phyloP scores from a whole-genome alignment of 768 basidiomycete genomes.

The Galerina sulciceps region DNA sequence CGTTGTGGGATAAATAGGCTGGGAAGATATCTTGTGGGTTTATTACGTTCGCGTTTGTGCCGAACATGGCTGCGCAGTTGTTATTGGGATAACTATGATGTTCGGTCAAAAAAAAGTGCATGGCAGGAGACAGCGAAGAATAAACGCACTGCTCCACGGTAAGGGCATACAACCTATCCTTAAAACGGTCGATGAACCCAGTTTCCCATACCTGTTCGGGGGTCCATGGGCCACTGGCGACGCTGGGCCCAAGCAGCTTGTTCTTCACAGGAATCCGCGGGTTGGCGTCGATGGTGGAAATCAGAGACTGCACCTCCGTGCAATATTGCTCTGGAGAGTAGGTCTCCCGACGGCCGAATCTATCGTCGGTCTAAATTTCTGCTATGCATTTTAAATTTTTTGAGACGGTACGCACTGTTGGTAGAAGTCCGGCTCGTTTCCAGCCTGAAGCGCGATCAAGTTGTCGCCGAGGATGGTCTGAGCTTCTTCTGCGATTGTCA shows the following conservation, averaged over 20 bases:
- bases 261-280: conserved; percentile 23
- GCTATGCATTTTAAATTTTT: neutral
- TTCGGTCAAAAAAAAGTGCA: neutral
- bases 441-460: conserved; percentile 67
- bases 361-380: conserved; percentile 23
- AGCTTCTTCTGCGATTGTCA: conserved; percentile 57
- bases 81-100: conserved; percentile 43
- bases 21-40: conserved; percentile 55
- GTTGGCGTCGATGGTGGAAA: conserved; percentile 18
- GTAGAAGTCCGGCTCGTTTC: conserved; percentile 82
- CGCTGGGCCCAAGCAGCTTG: conserved; percentile 61
- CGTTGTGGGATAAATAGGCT: conserved; percentile 64
- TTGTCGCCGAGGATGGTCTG: conserved; percentile 67
- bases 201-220: conserved; percentile 51
- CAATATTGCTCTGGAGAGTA: conserved; percentile 12
- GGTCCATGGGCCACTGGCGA: conserved; percentile 56
- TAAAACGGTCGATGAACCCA: conserved; percentile 46
- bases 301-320: neutral
- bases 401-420: conserved; percentile 27
- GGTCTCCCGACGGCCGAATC: conserved; percentile 25
- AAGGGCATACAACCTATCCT: conserved; percentile 42
- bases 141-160: conserved; percentile 57
- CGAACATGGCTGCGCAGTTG: conserved; percentile 60
- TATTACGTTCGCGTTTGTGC: conserved; percentile 33
- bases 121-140: neutral